Percentiles rank a stretch among this genome's conserved stretches.
These are phyloP conservation scores for Oropetium thomaeum DNA, from an alignment of 176 grass and related monocot genomes.

Conservation along the genomic window DNA sequence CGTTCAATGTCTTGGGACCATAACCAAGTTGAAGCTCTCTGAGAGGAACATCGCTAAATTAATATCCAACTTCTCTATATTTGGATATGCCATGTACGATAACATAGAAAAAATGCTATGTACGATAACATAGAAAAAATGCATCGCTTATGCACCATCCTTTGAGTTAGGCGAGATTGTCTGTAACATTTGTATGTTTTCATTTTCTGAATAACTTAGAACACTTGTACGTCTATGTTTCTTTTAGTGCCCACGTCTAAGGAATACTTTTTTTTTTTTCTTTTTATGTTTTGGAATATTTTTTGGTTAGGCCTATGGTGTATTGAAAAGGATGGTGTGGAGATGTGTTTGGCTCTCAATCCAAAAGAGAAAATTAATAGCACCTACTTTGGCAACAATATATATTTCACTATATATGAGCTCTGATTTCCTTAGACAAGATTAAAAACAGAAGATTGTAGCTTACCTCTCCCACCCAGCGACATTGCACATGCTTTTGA, in stretches of 20 bases:
- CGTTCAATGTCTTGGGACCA: not conserved
- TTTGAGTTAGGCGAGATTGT: not conserved
- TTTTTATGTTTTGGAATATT: not conserved
- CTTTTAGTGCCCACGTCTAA: not conserved
- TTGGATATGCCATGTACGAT: not conserved
- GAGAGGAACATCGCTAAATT: not conserved
- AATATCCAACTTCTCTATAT: not conserved
- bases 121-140: not conserved
- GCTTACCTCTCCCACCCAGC: not conserved
- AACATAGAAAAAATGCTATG: not conserved
- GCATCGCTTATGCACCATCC: not conserved
- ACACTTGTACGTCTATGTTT: not conserved
- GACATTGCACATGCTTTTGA: constrained; percentile 3
- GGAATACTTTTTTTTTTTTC: too few relatives aligned
- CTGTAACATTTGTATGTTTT: not conserved
- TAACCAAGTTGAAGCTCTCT: not conserved
- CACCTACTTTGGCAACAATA: not conserved
- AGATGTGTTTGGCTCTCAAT: not conserved
- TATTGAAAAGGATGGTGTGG: not conserved
- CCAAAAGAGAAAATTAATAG: not conserved
- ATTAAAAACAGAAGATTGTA: not conserved
- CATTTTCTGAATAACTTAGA: too few relatives aligned
- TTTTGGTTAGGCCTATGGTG: not conserved
- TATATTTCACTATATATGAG: not conserved
- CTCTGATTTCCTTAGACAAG: not conserved